Evolutionary conservation across 805 yeast genomes (phyloP).

Genomic region (Wickerhamiella vanderwaltii): DNA sequence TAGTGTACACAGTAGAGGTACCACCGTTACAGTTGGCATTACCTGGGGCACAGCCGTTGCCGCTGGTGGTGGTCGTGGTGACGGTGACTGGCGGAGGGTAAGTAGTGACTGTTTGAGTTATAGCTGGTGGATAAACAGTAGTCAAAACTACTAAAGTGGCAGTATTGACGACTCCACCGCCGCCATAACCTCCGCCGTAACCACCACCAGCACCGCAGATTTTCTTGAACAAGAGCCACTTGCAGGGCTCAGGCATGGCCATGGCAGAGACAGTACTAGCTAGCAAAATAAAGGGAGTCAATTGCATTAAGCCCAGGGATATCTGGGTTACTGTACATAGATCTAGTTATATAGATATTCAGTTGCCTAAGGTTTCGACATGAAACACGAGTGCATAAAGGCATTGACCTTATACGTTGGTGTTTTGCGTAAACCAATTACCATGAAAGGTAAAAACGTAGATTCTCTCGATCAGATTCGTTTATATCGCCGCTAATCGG

Average conservation of each 20-base stretch:
- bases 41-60: neutral
- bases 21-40: neutral
- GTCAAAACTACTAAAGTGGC: slow-evolving; percentile 7
- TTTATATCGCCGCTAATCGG: too few species aligned
- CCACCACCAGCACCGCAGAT: slow-evolving; percentile 1
- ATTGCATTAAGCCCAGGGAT: too few species aligned
- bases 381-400: too few species aligned
- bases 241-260: neutral
- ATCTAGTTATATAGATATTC: too few species aligned
- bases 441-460: too few species aligned
- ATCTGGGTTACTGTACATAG: too few species aligned
- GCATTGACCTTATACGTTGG: too few species aligned
- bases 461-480: too few species aligned
- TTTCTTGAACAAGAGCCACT: slow-evolving; percentile 5
- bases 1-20: neutral
- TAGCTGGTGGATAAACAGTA: slow-evolving; percentile 2
- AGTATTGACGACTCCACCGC: neutral
- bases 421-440: too few species aligned
- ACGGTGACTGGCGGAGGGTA: neutral
- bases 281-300: too few species aligned
- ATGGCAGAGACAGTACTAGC: slow-evolving; percentile 6
- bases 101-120: neutral
- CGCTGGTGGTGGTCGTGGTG: neutral
- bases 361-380: too few species aligned
- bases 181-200: neutral